Percentiles rank a stretch among this genome's conserved stretches.
These are phyloP conservation scores for Fusarium incarnatum DNA, from an alignment of 2,329 filamentous ascomycete genomes.

Conservation along the genomic window DNA sequence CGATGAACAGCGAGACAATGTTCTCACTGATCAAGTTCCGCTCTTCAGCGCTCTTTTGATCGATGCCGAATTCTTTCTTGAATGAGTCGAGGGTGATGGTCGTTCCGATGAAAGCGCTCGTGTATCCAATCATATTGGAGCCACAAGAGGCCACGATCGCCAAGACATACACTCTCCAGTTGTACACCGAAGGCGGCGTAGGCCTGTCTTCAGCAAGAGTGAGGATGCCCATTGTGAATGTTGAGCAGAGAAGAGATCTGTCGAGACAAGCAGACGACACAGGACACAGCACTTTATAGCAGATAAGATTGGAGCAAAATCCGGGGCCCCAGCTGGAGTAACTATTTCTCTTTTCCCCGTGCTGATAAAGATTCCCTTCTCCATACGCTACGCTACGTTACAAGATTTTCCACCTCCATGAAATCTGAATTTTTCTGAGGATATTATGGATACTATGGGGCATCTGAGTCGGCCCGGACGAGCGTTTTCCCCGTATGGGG, in stretches of 20 bases:
- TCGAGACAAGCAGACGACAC: background rate
- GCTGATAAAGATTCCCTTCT: conserved; percentile 24
- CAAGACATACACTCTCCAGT: conserved; percentile 50
- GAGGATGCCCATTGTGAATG: conserved; percentile 46
- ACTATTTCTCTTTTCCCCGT: conserved; percentile 10
- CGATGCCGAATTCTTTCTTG: conserved; percentile 68
- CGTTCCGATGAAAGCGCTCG: conserved; percentile 73
- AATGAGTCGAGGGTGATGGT: conserved; percentile 73
- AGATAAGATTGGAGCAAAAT: conserved; percentile 8
- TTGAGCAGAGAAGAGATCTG: conserved; percentile 1
- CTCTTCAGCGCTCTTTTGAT: conserved; percentile 53
- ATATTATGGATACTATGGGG: conserved; percentile 18
- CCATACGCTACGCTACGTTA: conserved; percentile 23
- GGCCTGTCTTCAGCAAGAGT: conserved; percentile 52
- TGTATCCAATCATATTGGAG: conserved; percentile 57
- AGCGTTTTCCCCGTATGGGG: conserved; percentile 28
- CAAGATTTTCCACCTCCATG: conserved; percentile 17
- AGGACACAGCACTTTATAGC: conserved; percentile 11
- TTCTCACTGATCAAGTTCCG: conserved; percentile 51
- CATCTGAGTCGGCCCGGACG: conserved; percentile 28
- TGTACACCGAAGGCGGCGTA: conserved; percentile 54
- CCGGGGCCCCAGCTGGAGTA: conserved; percentile 26
- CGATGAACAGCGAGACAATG: conserved; percentile 72
- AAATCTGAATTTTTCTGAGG: conserved; percentile 3
- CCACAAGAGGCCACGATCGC: conserved; percentile 53